Conservation (phyloP, 805 yeast species). For the Cyberlindnera subsufficiens region DNA sequence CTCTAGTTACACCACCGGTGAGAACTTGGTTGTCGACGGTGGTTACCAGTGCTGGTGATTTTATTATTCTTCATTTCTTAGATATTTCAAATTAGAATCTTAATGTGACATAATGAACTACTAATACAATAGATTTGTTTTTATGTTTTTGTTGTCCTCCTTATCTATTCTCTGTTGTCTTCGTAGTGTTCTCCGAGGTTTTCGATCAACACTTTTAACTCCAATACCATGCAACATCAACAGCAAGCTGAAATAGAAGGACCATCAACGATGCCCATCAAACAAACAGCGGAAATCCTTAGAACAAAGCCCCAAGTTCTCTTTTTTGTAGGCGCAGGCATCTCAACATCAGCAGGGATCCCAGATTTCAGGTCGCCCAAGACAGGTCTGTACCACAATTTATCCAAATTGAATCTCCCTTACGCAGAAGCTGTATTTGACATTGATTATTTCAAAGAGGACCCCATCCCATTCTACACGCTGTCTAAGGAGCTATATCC, state of each 20-base stretch:
- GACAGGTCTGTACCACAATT: slow-evolving; percentile 82
- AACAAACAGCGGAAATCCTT: slow-evolving; percentile 7
- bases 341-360: slow-evolving; percentile 88
- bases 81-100: not conserved
- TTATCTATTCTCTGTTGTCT: too few species aligned
- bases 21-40: slow-evolving; percentile 78
- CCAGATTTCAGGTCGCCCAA: slow-evolving; percentile 93
- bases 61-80: not conserved
- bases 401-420: slow-evolving; percentile 69
- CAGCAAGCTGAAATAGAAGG: not conserved
- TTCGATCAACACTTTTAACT: not conserved
- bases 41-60: slow-evolving; percentile 80
- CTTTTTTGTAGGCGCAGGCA: slow-evolving; percentile 88
- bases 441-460: slow-evolving; percentile 67
- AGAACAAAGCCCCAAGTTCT: slow-evolving; percentile 35
- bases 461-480: slow-evolving; percentile 80
- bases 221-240: not conserved
- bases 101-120: too few species aligned
- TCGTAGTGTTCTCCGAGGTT: too few species aligned
- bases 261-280: not conserved
- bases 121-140: too few species aligned
- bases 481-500: slow-evolving; percentile 85
- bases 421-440: slow-evolving; percentile 96
- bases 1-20: slow-evolving; percentile 77
- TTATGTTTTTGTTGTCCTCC: too few species aligned